These are phyloP conservation scores for Solanum tacnaense DNA, from an alignment of 257 asterid species.

Conservation along the genomic window DNA sequence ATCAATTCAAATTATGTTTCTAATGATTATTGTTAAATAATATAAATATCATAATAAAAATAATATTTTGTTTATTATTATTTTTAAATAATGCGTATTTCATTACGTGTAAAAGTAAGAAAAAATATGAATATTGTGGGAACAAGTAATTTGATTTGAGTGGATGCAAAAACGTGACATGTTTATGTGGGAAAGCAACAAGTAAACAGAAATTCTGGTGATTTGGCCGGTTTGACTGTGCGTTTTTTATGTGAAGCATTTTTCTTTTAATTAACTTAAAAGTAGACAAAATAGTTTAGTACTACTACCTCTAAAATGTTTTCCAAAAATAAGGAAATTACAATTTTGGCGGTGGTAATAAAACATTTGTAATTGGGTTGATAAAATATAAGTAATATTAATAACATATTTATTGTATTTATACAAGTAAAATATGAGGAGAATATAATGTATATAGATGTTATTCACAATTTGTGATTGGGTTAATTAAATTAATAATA, in stretches of 20 bases:
- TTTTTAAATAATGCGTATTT: neutral
- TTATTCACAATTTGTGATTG: neutral
- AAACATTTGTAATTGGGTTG: neutral
- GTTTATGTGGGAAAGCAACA: neutral
- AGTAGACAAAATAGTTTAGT: neutral
- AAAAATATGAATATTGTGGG: neutral
- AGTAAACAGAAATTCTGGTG: neutral
- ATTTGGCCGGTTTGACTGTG: conserved; percentile 16
- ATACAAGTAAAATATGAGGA: neutral
- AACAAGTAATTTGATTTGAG: neutral
- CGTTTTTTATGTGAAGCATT: neutral
- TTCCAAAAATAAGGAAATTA: neutral
- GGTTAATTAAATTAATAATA: neutral
- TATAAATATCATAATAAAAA: neutral
- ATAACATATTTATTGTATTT: neutral
- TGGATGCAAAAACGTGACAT: conserved; percentile 20
- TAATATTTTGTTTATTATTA: neutral
- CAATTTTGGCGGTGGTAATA: neutral
- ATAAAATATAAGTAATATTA: neutral
- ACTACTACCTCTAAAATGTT: neutral
- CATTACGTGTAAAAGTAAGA: neutral
- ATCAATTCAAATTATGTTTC: neutral
- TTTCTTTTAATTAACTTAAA: neutral
- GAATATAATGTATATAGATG: neutral
- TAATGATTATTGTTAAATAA: neutral